Base-by-base conservation (phyloP, 805 yeast species). In the Monosporozyma aerobia region DNA sequence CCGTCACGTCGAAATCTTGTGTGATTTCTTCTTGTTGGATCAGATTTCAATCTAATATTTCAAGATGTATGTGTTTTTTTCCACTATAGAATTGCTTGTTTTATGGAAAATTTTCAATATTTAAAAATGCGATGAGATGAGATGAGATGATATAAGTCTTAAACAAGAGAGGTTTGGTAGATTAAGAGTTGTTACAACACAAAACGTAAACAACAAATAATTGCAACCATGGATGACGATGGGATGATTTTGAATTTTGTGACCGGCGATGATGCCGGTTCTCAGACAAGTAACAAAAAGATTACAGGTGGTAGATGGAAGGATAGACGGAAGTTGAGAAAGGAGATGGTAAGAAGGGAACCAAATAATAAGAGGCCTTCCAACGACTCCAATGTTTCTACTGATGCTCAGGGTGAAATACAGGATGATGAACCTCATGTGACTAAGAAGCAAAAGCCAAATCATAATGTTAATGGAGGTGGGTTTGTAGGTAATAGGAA, bases 271-370 rank as follows among this genome's bases (percentile, higher is more conserved):
- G 64, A 68, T 8, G 54, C 59, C 9, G 52, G 61, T 48, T 60
- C 68, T 6, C 51, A 56, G 14, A 53, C 55, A 0, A 44, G 57
- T 1, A 54, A 63, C 2, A 57, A 71, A 6, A 81, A 77, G 62
- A 77, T 81, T 2, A 73, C 78, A 2, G 92, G 92, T 39, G 96
- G 95, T 14, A 77, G 77, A 57, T 88, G 96, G 96, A 83, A 79
- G 60, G 95, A 88, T 53, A 77, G 95, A 56, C 73, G 94, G 59
- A 80, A 79, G 63, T 70, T 79, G 54, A 82, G 80, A 61, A 63
- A 63, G 59, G 73, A 77, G 60, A 67, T 75, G 51, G 63, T 74
- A 40, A 84, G 82, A 30, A 73, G 78, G 57, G 64, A 66, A 5
- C 56, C 70, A 47, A 51, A 27, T 9, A 51, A 46, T 19, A 58